These are phyloP conservation scores for Apiospora aurea DNA, from an alignment of 2,329 filamentous ascomycete species.

Conservation along the genomic window DNA sequence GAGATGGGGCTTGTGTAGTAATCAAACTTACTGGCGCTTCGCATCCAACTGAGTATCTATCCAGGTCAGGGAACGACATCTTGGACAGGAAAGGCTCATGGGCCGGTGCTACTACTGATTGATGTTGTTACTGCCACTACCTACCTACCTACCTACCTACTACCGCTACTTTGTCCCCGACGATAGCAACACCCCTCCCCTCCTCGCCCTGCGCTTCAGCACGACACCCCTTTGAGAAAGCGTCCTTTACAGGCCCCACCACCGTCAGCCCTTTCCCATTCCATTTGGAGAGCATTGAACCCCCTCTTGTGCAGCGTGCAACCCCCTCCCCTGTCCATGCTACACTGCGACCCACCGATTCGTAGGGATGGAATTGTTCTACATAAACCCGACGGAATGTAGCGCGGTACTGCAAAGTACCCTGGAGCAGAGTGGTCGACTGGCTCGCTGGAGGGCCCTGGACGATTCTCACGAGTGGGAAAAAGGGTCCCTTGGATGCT, in stretches of 20 bases:
- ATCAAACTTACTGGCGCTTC: constrained; percentile 15
- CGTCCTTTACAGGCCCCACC: neutral
- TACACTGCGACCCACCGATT: neutral
- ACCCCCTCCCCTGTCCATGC: constrained; percentile 3
- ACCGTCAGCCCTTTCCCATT: constrained; percentile 3
- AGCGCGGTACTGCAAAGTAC: constrained; percentile 17
- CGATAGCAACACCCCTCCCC: neutral
- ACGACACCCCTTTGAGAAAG: neutral
- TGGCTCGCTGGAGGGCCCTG: constrained; percentile 2
- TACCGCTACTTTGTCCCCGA: neutral
- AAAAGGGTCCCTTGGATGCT: constrained; percentile 12
- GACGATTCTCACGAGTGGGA: neutral
- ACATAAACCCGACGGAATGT: constrained; percentile 6
- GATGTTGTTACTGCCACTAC: neutral
- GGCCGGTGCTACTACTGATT: constrained; percentile 12
- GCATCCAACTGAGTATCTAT: constrained; percentile 1
- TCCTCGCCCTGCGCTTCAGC: neutral
- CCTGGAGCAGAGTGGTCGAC: neutral
- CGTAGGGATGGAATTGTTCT: constrained; percentile 18
- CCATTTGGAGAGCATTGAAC: constrained; percentile 15
- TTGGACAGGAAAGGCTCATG: constrained; percentile 7
- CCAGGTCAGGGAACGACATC: constrained; percentile 15
- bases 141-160: neutral
- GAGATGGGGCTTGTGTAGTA: constrained; percentile 13
- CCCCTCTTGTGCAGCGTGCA: constrained; percentile 11